These are phyloP conservation scores for Nemania diffusa DNA, from an alignment of 2,329 filamentous ascomycete genomes.

Conservation along the genomic window DNA sequence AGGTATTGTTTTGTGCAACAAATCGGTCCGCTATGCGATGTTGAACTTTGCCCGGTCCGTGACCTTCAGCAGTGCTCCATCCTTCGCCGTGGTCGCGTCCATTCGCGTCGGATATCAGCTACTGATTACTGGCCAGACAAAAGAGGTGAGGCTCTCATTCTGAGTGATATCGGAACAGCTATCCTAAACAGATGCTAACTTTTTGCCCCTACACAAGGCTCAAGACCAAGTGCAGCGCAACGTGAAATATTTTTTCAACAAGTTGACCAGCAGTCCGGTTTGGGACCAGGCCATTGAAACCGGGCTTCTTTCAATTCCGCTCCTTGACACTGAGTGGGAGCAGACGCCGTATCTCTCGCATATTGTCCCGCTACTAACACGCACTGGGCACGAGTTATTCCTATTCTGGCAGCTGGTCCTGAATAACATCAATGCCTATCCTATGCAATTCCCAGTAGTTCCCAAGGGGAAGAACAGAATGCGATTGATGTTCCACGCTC, in stretches of 20 bases:
- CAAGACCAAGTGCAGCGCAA: constrained; percentile 40
- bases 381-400: constrained; percentile 37
- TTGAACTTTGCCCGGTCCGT: constrained; percentile 47
- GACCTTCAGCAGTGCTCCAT: constrained; percentile 56
- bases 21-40: constrained; percentile 26
- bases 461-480: constrained; percentile 53
- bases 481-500: constrained; percentile 54
- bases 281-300: constrained; percentile 41
- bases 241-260: constrained; percentile 44
- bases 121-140: constrained; percentile 50
- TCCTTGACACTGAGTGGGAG: constrained; percentile 45
- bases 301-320: constrained; percentile 47
- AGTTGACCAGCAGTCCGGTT: constrained; percentile 38
- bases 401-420: constrained; percentile 29
- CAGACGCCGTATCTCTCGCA: constrained; percentile 41
- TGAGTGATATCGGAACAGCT: neutral
- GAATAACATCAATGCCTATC: constrained; percentile 36
- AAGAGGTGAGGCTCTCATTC: constrained; percentile 20
- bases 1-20: constrained; percentile 42
- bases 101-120: constrained; percentile 51
- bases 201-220: constrained; percentile 11
- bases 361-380: constrained; percentile 46
- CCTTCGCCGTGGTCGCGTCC: constrained; percentile 54
- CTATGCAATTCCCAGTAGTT: constrained; percentile 55
- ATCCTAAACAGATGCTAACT: neutral